Percentiles rank a stretch among this genome's conserved stretches.
Evolutionary conservation across 352 stramenopile genomes (phyloP).

Genomic region (Phytophthora agathidicida): DNA sequence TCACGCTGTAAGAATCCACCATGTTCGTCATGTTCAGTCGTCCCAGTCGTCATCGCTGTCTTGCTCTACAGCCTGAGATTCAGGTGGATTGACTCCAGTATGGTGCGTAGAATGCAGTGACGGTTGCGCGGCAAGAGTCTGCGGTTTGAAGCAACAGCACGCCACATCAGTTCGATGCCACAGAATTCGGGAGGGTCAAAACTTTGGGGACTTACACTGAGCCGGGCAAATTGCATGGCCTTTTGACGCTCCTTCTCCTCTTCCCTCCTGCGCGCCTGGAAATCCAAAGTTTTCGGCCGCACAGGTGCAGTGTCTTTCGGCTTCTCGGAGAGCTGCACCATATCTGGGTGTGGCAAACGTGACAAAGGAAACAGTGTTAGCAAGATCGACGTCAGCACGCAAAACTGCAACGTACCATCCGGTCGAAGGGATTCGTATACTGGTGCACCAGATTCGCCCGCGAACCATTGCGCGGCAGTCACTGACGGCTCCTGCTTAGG

Average conservation of each 20-base stretch:
- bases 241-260: slow-evolving; percentile 71
- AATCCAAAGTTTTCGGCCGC: slow-evolving; percentile 72
- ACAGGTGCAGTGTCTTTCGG: slow-evolving; percentile 36
- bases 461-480: slow-evolving; percentile 56
- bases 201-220: slow-evolving; percentile 51
- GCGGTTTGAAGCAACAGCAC: slow-evolving; percentile 7
- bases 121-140: slow-evolving; percentile 71
- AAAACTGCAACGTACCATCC: slow-evolving; percentile 33
- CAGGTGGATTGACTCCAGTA: slow-evolving; percentile 14
- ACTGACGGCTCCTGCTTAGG: slow-evolving; percentile 38
- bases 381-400: neutral
- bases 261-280: slow-evolving; percentile 59
- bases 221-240: slow-evolving; percentile 67
- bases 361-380: slow-evolving; percentile 7
- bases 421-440: slow-evolving; percentile 63
- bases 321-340: slow-evolving; percentile 71
- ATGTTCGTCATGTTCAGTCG: slow-evolving; percentile 47
- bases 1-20: neutral
- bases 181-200: neutral
- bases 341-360: no score
- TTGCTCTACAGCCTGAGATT: slow-evolving; percentile 24
- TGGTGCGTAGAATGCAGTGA: slow-evolving; percentile 68
- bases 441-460: slow-evolving; percentile 45
- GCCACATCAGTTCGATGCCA: neutral
- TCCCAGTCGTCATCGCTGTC: slow-evolving; percentile 88